These are phyloP conservation scores for Aspergillus eucalypticola DNA, from an alignment of 2,329 filamentous ascomycete species.

Conservation along the genomic window DNA sequence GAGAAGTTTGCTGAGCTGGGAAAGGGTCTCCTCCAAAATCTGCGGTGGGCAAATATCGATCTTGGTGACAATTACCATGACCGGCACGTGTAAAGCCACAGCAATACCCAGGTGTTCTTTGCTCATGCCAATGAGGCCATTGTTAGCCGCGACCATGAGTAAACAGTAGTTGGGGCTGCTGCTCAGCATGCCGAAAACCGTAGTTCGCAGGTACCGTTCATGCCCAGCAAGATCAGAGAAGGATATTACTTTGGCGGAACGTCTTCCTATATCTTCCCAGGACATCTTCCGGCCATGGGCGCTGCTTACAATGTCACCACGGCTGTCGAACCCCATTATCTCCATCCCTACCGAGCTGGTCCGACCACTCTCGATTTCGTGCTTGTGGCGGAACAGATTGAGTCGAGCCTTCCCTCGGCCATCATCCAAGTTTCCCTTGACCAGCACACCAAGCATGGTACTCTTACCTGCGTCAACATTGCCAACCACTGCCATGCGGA, in stretches of 20 bases:
- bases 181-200: constrained; percentile 90
- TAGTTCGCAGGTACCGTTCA: constrained; percentile 91
- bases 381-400: constrained; percentile 95
- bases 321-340: constrained; percentile 94
- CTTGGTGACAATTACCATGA: constrained; percentile 98
- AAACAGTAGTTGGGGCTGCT: constrained; percentile 97
- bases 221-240: constrained; percentile 96
- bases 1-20: constrained; percentile 86
- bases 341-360: constrained; percentile 98
- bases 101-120: constrained; percentile 97
- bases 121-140: constrained; percentile 95
- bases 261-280: constrained; percentile 96
- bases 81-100: constrained; percentile 88
- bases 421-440: constrained; percentile 93
- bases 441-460: constrained; percentile 90
- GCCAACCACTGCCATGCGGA: constrained; percentile 91
- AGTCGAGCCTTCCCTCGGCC: constrained; percentile 90
- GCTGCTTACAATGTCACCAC: constrained; percentile 77
- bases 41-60: constrained; percentile 97
- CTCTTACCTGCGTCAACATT: constrained; percentile 98
- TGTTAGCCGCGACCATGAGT: constrained; percentile 97
- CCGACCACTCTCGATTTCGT: constrained; percentile 92
- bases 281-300: constrained; percentile 83
- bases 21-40: constrained; percentile 89
- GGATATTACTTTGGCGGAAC: constrained; percentile 91